Conservation (phyloP, 2,329 filamentous ascomycete genomes). For the Annulohypoxylon truncatum region DNA sequence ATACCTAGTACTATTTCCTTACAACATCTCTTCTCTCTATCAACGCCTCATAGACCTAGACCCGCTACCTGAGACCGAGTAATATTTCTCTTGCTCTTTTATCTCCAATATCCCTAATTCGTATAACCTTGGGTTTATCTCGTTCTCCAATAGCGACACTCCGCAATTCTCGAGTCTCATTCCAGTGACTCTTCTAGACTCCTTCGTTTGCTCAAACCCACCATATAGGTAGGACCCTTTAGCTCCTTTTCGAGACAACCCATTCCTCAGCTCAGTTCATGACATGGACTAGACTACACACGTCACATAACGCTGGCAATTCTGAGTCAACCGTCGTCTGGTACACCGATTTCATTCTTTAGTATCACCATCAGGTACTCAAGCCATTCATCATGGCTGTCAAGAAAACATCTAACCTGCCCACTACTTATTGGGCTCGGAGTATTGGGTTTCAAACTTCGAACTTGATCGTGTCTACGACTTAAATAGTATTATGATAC, state of each 20-base stretch:
- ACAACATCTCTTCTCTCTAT: slow-evolving; percentile 1
- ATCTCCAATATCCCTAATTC: slow-evolving; percentile 10
- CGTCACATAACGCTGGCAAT: slow-evolving; percentile 23
- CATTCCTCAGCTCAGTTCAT: slow-evolving; percentile 42
- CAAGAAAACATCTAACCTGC: slow-evolving; percentile 26
- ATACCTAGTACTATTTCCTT: background rate
- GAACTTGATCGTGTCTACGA: slow-evolving; percentile 3
- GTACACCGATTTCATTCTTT: slow-evolving; percentile 45
- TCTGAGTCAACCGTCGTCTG: slow-evolving; percentile 39
- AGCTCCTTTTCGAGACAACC: slow-evolving; percentile 42
- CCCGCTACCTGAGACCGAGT: background rate
- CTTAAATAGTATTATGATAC: slow-evolving; percentile 4
- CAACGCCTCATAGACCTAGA: slow-evolving; percentile 17
- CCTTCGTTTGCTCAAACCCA: slow-evolving; percentile 21
- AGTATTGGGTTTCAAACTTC: background rate
- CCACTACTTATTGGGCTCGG: slow-evolving; percentile 6
- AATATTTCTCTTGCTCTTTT: slow-evolving; percentile 5
- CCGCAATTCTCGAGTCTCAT: slow-evolving; percentile 37
- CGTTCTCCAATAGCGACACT: slow-evolving; percentile 1
- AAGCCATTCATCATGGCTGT: slow-evolving; percentile 22
- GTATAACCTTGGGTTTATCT: slow-evolving; percentile 6
- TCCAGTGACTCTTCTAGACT: slow-evolving; percentile 38
- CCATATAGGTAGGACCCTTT: slow-evolving; percentile 40
- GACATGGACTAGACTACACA: slow-evolving; percentile 30
- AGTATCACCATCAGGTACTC: slow-evolving; percentile 7